phyloP scores from a whole-genome alignment of 345 rosid genomes.

The Melastoma malabathricum region DNA sequence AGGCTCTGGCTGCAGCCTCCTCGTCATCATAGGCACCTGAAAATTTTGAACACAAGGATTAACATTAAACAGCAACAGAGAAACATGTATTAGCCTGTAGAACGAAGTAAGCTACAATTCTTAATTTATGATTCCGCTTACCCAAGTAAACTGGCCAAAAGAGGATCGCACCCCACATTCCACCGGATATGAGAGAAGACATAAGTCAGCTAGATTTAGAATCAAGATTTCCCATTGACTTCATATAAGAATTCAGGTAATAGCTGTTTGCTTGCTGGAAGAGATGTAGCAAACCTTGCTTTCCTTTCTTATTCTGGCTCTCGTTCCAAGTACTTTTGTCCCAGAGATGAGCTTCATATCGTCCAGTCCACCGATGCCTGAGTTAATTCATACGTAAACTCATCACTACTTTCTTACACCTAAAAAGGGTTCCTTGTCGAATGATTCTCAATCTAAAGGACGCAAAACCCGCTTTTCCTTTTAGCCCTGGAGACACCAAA shows the following conservation, averaged over 20 bases:
- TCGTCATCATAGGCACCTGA: slow-evolving; percentile 99
- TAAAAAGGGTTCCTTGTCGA: too few species aligned
- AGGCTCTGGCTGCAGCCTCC: slow-evolving; percentile 99
- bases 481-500: too few species aligned
- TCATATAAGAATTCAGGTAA: too few species aligned
- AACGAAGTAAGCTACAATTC: background rate
- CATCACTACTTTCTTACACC: too few species aligned
- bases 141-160: slow-evolving; percentile 75
- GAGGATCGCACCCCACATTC: slow-evolving; percentile 12
- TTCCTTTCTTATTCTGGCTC: slow-evolving; percentile 96
- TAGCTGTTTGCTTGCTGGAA: too few species aligned
- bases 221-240: background rate
- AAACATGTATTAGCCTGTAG: background rate
- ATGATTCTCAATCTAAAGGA: too few species aligned
- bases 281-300: slow-evolving; percentile 54
- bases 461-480: too few species aligned
- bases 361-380: slow-evolving; percentile 99
- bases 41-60: background rate
- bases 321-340: slow-evolving; percentile 99
- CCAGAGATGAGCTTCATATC: slow-evolving; percentile 99
- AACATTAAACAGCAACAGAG: background rate
- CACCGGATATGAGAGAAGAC: background rate
- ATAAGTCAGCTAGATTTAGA: background rate
- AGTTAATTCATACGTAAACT: slow-evolving; percentile 5
- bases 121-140: slow-evolving; percentile 19